Evolutionary conservation across 148 eudicot genomes (phyloP), one percentile per base, ranked within the genome.

Genomic region (Polygonum aviculare): DNA sequence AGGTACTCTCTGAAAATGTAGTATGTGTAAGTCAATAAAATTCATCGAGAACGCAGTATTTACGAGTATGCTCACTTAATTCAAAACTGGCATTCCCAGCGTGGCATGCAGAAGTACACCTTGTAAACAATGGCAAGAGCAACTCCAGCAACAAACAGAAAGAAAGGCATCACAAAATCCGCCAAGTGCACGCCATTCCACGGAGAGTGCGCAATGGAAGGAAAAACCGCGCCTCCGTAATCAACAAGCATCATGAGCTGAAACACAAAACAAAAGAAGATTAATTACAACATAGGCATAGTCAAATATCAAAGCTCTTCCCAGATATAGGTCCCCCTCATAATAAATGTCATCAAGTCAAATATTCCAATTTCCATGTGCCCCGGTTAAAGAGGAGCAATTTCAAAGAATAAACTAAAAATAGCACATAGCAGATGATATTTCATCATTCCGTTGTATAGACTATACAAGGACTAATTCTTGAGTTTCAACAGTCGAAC

Each of bases 221-320:
- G 93, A 45, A 89, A 86, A 77, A 88, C 51, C n/a, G 92, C 81
- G 18, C 98, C 98, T 78, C 83, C 93, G 78, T 90, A 89, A 83
- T 93, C 98, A 55, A 93, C 98, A 40, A 93, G 81, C 84, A 87
- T 89, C 98, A 93, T 93, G 62, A 93, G 79, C 98, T 93, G 88
- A 57, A 80, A 77, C 48, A 69, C 38, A 12, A 5, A 73, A 67
- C 19, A 7, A 60, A 63, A 1, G 35, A 60, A 48, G 67, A 4
- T 22, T 22, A 60, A 21, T 52, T 26, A 26, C 31, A 52, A n/a
- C 9, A 44, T 10, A 5, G 22, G 60, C 2, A 19, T 7, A 54
- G 60, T 60, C 36, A 60, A 22, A 60, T 15, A 44, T 44, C 47
- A 6, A 44, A 7, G 47, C 9, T 44, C 47, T 44, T 44, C 11